Evolutionary conservation across 495 filamentous ascomycete genomes (phyloP), one percentile per base, ranked within the genome.

Genomic region (Oleoguttula mirabilis): DNA sequence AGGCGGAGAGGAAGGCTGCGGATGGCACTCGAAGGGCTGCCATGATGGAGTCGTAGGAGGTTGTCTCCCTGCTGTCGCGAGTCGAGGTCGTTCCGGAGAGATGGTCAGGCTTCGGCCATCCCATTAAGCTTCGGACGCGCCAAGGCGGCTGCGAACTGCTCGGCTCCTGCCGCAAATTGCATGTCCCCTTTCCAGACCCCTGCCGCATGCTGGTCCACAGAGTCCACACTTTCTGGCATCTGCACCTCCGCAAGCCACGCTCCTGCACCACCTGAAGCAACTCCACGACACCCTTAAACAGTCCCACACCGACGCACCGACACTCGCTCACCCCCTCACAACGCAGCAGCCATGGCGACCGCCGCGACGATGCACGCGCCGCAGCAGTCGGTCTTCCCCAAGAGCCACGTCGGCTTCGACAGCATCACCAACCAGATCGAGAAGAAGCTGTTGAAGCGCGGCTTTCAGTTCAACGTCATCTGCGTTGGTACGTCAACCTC

Each of bases 401-500:
- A 84, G 60, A 90, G 80, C 77, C 88, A 96, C 45, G 45, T 48
- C 24, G 90, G 90, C 76, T 98, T 98, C 70, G 90, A 98, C 71
- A 98, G 90, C 68, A 98, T 98, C 67, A 96, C 90, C 45, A 84
- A 79, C 25, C 90, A 98, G 69, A 98, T 98, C 55, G 90, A 98
- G 75, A 80, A 83, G 67, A 99, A 99, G 79, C 82, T 99, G 54
- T 68, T 99, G 65, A 99, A 99, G 76, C 87, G 90, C 62, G 90
- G 90, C 54, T 99, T 99, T 66, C 90, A 99, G 66, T 99, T 99
- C 76, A 99, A 99, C 65, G 80, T 99, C 55, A 99, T 99, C 67
- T 96, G 92, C 66, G 90, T 99, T 66, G 90, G 90, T 98, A 71
- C 60, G 88, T 79, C 28, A 39, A 41, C n/a, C n/a, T n/a, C n/a